Base-by-base conservation (phyloP, 2,329 filamentous ascomycete species). In the Talaromyces sp. region DNA sequence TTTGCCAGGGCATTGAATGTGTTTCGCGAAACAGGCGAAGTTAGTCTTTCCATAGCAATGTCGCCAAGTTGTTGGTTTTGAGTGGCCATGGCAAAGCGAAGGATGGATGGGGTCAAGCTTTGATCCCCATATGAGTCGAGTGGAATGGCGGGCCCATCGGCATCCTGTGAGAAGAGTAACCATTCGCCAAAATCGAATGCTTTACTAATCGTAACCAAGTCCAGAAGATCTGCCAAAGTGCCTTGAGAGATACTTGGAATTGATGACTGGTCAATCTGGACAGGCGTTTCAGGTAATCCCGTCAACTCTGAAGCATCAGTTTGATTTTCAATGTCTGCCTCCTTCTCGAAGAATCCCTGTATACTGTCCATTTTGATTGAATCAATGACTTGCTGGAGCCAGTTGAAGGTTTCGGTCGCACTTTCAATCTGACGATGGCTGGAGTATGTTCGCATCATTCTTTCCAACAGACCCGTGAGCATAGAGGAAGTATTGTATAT, bases 141-240 rank as follows among this genome's bases (percentile, higher is more conserved):
- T 27, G 78, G 72, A 28, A 87, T 83, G 2, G 82, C 63, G n/a
- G 83, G 82, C 0, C 82, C 83, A 65, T 86, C 83, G 14, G 83
- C 65, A 64, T 84, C 83, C 9, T 78, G 67, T 0, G 79, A 80
- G 60, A 80, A 78, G 1, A 87, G 71, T 12, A 87, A 71, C 79
- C 81, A 85, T 34, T 79, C 75, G 4, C 81, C 84, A 59, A 87
- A 75, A 16, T 79, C 76, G 62, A 78, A 82, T 7, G 77, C 70
- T 57, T 76, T 76, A 14, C 78, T 73, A 23, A 79, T 73, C 0
- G 79, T 82, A 27, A 78, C 73, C 31, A 85, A 66, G 62, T 85
- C 81, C 27, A 87, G 72, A 28, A 87, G 70, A 27, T 76, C 74
- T 2, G 80, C 82, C 51, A 86, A 72, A 2, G 82, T 76, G 5